phyloP scores from a whole-genome alignment of 2,329 filamentous ascomycete genomes.

The Bipolaris oryzae region DNA sequence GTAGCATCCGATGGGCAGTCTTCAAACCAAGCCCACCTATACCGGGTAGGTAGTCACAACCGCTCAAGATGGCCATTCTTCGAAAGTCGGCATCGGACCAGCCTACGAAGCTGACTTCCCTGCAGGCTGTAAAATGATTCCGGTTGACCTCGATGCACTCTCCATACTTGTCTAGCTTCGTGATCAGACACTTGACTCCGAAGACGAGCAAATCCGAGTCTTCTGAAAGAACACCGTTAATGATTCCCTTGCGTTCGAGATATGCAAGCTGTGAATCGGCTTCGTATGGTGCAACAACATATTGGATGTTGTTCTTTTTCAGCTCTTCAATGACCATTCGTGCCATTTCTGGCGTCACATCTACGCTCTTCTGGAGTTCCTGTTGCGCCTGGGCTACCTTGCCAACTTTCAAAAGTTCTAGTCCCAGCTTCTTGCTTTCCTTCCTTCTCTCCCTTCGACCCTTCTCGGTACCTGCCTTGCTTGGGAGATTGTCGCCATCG shows the following conservation, averaged over 20 bases:
- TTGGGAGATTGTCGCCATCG: conserved; percentile 92
- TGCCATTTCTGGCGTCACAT: conserved; percentile 96
- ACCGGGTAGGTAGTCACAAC: conserved; percentile 91
- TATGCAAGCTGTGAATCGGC: conserved; percentile 97
- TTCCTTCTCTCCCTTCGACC: conserved; percentile 76
- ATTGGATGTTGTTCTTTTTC: conserved; percentile 78
- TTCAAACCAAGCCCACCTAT: conserved; percentile 88
- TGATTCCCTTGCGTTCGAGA: conserved; percentile 81
- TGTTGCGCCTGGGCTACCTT: conserved; percentile 79
- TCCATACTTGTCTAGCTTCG: conserved; percentile 92
- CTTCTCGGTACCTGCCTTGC: conserved; percentile 86
- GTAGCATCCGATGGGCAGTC: conserved; percentile 87
- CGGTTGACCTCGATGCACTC: conserved; percentile 92
- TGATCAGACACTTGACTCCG: conserved; percentile 85
- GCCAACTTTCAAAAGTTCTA: conserved; percentile 81
- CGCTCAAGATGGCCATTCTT: conserved; percentile 93
- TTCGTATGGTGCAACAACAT: conserved; percentile 95
- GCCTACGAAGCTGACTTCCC: conserved; percentile 84
- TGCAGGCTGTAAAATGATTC: conserved; percentile 83
- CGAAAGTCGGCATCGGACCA: conserved; percentile 94
- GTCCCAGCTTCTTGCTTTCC: conserved; percentile 74
- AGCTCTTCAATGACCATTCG: conserved; percentile 88
- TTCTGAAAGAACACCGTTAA: conserved; percentile 89
- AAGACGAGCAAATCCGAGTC: conserved; percentile 97
- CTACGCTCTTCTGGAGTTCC: conserved; percentile 92